Conservation (phyloP, 257 asterid species). For the Handroanthus guayacan region DNA sequence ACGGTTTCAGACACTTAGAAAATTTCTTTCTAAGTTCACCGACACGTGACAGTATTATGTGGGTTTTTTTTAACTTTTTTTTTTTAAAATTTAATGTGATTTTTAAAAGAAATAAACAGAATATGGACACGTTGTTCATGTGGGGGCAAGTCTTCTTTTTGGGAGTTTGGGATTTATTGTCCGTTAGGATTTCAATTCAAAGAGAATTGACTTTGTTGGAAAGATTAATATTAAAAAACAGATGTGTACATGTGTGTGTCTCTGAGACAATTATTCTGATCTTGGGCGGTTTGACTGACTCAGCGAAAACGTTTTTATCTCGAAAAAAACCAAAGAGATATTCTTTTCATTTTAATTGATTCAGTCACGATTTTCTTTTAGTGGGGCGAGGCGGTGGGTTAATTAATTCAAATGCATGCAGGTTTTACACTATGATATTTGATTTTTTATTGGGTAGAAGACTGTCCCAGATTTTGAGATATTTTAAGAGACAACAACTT, state of each 20-base stretch:
- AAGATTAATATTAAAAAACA: not conserved
- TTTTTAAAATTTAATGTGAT: not conserved
- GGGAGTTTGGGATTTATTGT: conserved; percentile 12
- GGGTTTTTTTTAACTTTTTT: conserved; percentile 16
- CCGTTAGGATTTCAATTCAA: conserved; percentile 34
- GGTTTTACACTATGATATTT: not conserved
- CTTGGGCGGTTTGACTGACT: conserved; percentile 30
- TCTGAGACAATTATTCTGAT: conserved; percentile 13
- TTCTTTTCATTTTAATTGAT: not conserved
- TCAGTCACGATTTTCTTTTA: not conserved
- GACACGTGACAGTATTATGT: conserved; percentile 54
- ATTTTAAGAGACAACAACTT: no score
- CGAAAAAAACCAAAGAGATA: not conserved
- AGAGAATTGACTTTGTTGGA: conserved; percentile 22
- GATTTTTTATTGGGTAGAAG: not conserved
- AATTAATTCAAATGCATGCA: not conserved
- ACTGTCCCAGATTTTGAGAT: no score
- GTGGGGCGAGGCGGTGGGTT: not conserved
- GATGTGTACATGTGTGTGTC: not conserved
- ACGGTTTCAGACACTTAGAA: conserved; percentile 31
- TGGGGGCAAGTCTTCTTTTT: not conserved
- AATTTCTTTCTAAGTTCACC: conserved; percentile 38
- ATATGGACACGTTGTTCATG: conserved; percentile 53
- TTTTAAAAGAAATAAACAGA: not conserved
- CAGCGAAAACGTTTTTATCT: not conserved